A percentile compares a stretch with the other conserved stretches of the same genome.
Conservation (phyloP, 306 rosid genomes). For the Vigna mungo region DNA sequence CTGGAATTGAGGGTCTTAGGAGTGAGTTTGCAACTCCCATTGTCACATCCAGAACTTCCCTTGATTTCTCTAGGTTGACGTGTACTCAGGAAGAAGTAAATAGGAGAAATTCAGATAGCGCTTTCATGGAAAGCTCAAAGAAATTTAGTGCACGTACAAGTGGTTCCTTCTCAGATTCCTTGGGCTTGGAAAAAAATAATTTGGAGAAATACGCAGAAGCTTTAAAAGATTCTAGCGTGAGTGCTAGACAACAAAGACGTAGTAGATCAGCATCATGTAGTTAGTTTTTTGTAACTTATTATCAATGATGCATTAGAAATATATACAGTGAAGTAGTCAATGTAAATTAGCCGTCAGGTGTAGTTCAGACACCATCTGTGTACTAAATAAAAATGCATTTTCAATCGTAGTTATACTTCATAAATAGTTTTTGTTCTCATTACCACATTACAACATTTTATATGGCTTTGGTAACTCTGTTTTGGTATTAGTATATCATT, state of each 20-base stretch:
- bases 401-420: constrained; percentile 8
- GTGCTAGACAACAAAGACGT: constrained; percentile 39
- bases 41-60: constrained; percentile 55
- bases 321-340: constrained; percentile 21
- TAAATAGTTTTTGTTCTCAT: constrained; percentile 17
- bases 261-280: constrained; percentile 57
- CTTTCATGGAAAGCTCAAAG: constrained; percentile 53
- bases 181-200: constrained; percentile 50
- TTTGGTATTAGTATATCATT: constrained; percentile 6
- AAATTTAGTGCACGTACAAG: constrained; percentile 38
- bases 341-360: constrained; percentile 41
- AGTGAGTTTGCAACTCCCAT: constrained; percentile 41
- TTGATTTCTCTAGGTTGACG: constrained; percentile 52
- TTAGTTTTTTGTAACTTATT: constrained; percentile 50
- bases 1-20: constrained; percentile 46
- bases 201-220: constrained; percentile 80
- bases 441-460: background rate
- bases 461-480: background rate
- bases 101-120: constrained; percentile 43
- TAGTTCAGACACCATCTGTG: constrained; percentile 43
- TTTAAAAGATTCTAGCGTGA: constrained; percentile 56
- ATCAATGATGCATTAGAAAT: constrained; percentile 20
- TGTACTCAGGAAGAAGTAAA: constrained; percentile 52
- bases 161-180: constrained; percentile 45
- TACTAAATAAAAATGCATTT: constrained; percentile 16